Base-by-base conservation (phyloP, 2,329 filamentous ascomycete genomes). In the Leptosphaerulina australis region DNA sequence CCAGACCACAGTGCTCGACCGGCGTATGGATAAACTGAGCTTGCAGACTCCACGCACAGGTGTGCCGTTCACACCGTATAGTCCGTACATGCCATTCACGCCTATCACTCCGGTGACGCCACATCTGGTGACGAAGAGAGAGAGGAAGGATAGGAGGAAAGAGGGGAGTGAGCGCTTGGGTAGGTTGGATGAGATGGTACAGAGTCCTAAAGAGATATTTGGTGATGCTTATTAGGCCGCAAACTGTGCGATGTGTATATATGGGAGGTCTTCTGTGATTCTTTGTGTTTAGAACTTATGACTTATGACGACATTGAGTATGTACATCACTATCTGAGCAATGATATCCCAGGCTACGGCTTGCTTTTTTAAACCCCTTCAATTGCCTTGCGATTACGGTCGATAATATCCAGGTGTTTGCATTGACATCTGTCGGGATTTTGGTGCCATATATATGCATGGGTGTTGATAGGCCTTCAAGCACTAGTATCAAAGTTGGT, bases 11-110 rank as follows among this genome's bases (percentile, higher is more conserved):
- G 74, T 76, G 17, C 62, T 79, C 0, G 74, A 76, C 50, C 61
- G 72, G 4, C 62, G 69, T 11, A 37, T 58, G 12, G 69, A 71
- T 10, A 62, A 66, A 39, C 56, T 74, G 1, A 40, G 51, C 4
- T 31, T 69, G 28, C 63, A 59, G 24, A 83, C 83, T 3, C 84
- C 85, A 0, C 72, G 74, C 15, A 80, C 78, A 0, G 83, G 81
- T 1, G 77, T 83, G 18, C 82, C 81, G 35, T 87, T 84, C 2
- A 88, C 88, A 17, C 88, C 88, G 1, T 92, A 92, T 71, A 85
- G 83, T 46, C 88, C 89, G 0, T 93, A 92, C 61, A 89, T 92
- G 76, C 89, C 89, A 0, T 89, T 86, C 67, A 88, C 86, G 5
- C 88, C 88, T 1, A 78, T 89, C 37, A 81, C 91, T 40, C 89